Evolutionary conservation across 2,329 filamentous ascomycete species (phyloP), one percentile per base, ranked within the genome.

Genomic region (Diaporthe nobilis): DNA sequence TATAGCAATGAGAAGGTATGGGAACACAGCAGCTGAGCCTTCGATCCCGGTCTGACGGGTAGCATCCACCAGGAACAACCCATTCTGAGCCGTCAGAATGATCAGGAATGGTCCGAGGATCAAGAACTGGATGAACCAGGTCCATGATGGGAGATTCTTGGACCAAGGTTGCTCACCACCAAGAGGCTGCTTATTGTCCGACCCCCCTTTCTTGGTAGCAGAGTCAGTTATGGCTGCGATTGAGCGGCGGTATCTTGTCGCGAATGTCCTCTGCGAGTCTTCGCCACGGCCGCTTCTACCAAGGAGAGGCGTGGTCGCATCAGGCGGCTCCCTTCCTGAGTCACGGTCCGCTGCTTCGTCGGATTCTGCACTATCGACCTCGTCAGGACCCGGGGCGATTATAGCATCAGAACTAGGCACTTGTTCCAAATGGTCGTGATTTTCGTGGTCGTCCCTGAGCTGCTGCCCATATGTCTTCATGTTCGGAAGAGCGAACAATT

Each of bases 111-210:
- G 95, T 0, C 91, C 94, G 13, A 97, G 86, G 22, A 98, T 82
- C 4, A 98, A 86, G 78, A 98, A 93, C 81, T 99, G 96, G 25
- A 98, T 79, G 57, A 97, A 84, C 97, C 97, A 99, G 25, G 94
- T 92, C 94, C 94, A 98, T 60, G 89, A 91, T 1, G 95, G 95
- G 72, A 98, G 86, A 51, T 89, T 89, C 5, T 90, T 90, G 71
- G 95, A 98, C 97, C 97, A 99, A 20, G 89, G 86, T 83, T 98
- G 97, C 82, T 98, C 97, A 72, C 91, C 86, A 17, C 90, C 90
- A 81, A 93, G 95, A 0, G 88, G 85, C 73, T 85, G 80, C 2
- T 82, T 75, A 75, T 74, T 79, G 77, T 77, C 77, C 42, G 76
- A n/a, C 2, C 37, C 78, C 51, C 75, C 70, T 44, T 79, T 77